These are phyloP conservation scores for Geotrichum histeridarum DNA, from an alignment of 1,139 yeast species.

Conservation along the genomic window DNA sequence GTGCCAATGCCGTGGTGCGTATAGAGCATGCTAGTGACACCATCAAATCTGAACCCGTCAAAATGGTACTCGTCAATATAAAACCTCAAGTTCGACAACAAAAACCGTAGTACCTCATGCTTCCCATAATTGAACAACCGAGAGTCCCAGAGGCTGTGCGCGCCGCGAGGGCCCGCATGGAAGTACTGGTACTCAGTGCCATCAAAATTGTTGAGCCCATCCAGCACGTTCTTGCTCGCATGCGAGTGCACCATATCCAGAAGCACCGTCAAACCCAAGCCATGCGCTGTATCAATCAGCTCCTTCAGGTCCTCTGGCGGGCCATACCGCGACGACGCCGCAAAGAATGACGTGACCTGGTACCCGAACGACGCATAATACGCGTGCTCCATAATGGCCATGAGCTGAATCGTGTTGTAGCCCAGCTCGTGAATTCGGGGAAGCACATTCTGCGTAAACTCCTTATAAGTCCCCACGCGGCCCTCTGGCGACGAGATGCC, in stretches of 20 bases:
- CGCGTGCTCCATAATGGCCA: constrained; percentile 99
- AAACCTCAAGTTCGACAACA: constrained; percentile 78
- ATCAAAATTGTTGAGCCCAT: constrained; percentile 88
- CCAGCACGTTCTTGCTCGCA: constrained; percentile 89
- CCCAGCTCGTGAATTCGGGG: constrained; percentile 82
- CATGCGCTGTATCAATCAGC: constrained; percentile 86
- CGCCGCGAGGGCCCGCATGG: constrained; percentile 81
- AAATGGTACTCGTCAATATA: constrained; percentile 78
- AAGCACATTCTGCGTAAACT: constrained; percentile 70
- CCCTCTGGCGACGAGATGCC: constrained; percentile 94
- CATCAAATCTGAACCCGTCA: constrained; percentile 96
- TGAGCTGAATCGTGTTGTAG: constrained; percentile 86
- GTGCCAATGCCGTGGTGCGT: constrained; percentile 87
- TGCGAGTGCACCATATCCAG: constrained; percentile 95
- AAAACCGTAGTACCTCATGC: constrained; percentile 83
- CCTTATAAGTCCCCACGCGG: constrained; percentile 73
- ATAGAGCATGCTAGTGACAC: constrained; percentile 91
- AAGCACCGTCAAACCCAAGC: constrained; percentile 77
- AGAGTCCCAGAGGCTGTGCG: constrained; percentile 92
- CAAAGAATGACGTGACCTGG: constrained; percentile 89
- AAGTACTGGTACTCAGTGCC: constrained; percentile 95
- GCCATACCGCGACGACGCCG: constrained; percentile 83
- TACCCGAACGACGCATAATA: constrained; percentile 97
- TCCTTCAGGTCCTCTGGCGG: constrained; percentile 92
- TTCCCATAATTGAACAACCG: constrained; percentile 84